Percentiles rank a stretch among this genome's conserved stretches.
Conservation (phyloP, 257 asterid genomes). For the Sherardia arvensis region DNA sequence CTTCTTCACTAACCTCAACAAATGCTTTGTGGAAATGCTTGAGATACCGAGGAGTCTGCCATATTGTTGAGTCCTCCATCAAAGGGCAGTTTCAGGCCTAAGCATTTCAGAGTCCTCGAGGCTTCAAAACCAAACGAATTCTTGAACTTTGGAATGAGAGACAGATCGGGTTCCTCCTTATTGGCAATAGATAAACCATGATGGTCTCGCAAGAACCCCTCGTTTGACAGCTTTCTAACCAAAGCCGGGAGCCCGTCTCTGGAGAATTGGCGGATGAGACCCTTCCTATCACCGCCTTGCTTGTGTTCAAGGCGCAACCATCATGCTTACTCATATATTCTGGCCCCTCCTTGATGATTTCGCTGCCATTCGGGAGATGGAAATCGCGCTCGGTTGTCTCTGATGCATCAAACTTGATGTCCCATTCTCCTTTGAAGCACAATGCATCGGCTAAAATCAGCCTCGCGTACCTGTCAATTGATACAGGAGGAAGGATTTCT, state of each 20-base stretch:
- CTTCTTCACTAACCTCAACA: conserved; percentile 35
- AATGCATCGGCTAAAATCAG: too few species aligned
- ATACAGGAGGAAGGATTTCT: too few species aligned
- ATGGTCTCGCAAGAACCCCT: too few species aligned
- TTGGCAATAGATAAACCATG: too few species aligned
- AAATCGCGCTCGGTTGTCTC: conserved; percentile 19
- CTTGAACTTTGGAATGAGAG: conserved; percentile 30
- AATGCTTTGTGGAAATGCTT: conserved; percentile 25
- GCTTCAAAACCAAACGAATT: conserved; percentile 32
- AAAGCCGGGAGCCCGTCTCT: conserved; percentile 26
- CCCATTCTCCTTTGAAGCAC: conserved; percentile 32
- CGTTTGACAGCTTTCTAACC: conserved; percentile 14
- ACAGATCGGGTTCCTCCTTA: conserved; percentile 13
- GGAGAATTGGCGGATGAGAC: conserved; percentile 28
- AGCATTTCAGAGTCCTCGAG: conserved; percentile 19
- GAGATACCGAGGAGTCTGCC: conserved; percentile 28
- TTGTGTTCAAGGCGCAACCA: conserved; percentile 22
- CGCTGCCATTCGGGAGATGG: conserved; percentile 24
- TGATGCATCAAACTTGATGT: conserved; percentile 21
- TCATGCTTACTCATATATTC: conserved; percentile 11
- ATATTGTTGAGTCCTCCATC: conserved; percentile 24
- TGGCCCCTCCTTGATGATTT: conserved; percentile 11
- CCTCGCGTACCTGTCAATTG: too few species aligned
- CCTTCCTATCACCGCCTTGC: conserved; percentile 22
- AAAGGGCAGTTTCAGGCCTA: conserved; percentile 30